Conservation (phyloP, 352 stramenopile genomes). For the Phytopythium vexans region DNA sequence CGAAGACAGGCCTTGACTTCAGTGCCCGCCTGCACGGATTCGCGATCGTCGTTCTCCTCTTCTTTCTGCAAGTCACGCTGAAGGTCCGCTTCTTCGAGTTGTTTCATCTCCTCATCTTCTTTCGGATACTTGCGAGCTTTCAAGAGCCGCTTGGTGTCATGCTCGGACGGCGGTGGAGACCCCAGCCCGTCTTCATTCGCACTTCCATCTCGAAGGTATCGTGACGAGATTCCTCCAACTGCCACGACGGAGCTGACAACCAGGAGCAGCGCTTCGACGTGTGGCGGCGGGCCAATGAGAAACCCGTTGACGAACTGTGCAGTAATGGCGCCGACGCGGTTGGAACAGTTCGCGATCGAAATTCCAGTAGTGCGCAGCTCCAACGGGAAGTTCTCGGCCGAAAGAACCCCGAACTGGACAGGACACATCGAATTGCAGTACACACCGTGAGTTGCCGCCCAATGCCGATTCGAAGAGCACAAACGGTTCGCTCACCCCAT, state of each 20-base stretch:
- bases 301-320: constrained; percentile 91
- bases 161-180: background rate
- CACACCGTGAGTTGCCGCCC: no score
- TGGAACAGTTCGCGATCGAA: constrained; percentile 85
- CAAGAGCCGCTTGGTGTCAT: background rate
- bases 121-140: background rate
- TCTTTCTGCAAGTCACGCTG: background rate
- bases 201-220: constrained; percentile 25
- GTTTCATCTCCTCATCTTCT: background rate
- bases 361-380: constrained; percentile 88
- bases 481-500: constrained; percentile 47
- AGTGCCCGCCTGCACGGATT: background rate
- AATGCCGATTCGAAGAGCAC: no score
- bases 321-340: constrained; percentile 86
- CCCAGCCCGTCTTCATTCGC: background rate
- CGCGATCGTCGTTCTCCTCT: background rate
- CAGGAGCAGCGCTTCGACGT: constrained; percentile 73
- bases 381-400: constrained; percentile 86
- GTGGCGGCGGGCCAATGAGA: constrained; percentile 71
- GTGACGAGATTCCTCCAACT: constrained; percentile 48
- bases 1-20: constrained; percentile 1
- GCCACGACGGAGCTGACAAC: constrained; percentile 78
- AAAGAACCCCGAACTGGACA: constrained; percentile 84
- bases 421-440: no score
- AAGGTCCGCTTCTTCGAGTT: background rate